phyloP scores from a whole-genome alignment of 345 rosid genomes.

The Brassica napus region Da-Ae NC_063446.1:2479501-2480000 shows the following conservation, averaged over 20 bases:
- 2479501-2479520: constrained; percentile 99
- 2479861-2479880: constrained; percentile 96
- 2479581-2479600: not conserved
- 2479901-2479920: not conserved
- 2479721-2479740: constrained; percentile 54
- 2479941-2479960: not conserved
- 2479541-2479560: constrained; percentile 99
- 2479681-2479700: too few relatives aligned
- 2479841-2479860: constrained; percentile 91
- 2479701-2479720: too few relatives aligned
- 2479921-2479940: not conserved
- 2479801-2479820: constrained; percentile 90
- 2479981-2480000: constrained; percentile 98
- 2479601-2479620: not conserved
- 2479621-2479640: too few relatives aligned
- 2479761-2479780: constrained; percentile 99
- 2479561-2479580: not conserved
- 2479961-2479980: not conserved
- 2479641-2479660: too few relatives aligned
- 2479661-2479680: too few relatives aligned
- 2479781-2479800: constrained; percentile 88
- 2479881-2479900: constrained; percentile 49
- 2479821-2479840: constrained; percentile 93
- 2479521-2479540: constrained; percentile 98
- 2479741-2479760: constrained; percentile 98